Base-by-base conservation (phyloP, 768 basidiomycete species). In the Tricholoma furcatifolium region DNA sequence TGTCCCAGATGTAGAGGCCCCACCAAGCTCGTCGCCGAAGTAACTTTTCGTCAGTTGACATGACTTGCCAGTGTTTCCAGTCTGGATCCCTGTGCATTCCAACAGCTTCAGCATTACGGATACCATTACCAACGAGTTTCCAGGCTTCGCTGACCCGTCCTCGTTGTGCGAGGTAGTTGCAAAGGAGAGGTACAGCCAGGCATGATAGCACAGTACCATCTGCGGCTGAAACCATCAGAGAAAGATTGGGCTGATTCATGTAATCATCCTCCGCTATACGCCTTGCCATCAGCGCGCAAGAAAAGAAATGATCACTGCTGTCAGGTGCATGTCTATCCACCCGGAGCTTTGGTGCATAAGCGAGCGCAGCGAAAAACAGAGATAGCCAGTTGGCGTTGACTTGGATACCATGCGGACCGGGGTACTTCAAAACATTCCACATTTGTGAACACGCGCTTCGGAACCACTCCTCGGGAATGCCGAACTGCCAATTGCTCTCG, bases 311-410 rank as follows among this genome's bases (percentile, higher is more conserved):
- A 30, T 65, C 67, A 27, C 60, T 38, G 35, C 53, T 17, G 56
- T 61, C 47, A 18, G 35, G 8, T 24, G 23, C 35, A 14, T 42
- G 23, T 11, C 18, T 44, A 18, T 18, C 21, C 14, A 32, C 27
- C 23, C 39, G 9, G 24, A 8, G 51, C 46, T 59, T 59, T 5
- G 76, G 75, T 7, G 75, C 68, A 36, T 71, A 69, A 10, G 79
- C 77, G 39, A 80, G 65, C 32, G 80, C 68, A 14, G 78, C 69
- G 55, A 78, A 81, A n/a, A 81, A 53, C 1, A 83, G 71, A 17
- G 68, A 71, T 14, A 82, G 62, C 78, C 78, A 82, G 60, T 80
- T 72, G 15, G 75, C 68, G 56, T 80, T 81, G 60, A 80, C 67
- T 44, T 74, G 70, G 18, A 71, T 62, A 52, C 63, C 65, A 21